Evolutionary conservation across 2,329 filamentous ascomycete genomes (phyloP).

Genomic region (Neurospora sp.): DNA sequence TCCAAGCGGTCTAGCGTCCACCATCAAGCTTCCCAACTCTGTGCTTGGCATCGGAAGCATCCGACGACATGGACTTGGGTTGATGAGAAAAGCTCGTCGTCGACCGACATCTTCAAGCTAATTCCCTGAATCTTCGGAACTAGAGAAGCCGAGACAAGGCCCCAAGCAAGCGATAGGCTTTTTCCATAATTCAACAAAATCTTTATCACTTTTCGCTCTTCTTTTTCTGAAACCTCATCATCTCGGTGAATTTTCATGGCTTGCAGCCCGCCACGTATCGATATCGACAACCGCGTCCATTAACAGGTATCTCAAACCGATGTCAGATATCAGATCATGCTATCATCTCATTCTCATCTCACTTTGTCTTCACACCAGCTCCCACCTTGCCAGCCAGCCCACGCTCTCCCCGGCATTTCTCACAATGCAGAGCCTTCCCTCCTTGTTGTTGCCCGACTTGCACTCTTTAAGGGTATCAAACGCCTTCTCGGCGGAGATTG

Average conservation of each 20-base stretch:
- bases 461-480: conserved; percentile 27
- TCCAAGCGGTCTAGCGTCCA: neutral
- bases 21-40: neutral
- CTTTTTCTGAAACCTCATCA: neutral
- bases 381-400: conserved; percentile 73
- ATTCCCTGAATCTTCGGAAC: neutral
- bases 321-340: neutral
- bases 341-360: neutral
- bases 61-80: neutral
- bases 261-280: neutral
- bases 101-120: neutral
- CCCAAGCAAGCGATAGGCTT: neutral
- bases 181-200: neutral
- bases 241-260: neutral
- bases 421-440: conserved; percentile 61
- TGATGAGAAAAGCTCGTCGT: neutral
- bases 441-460: conserved; percentile 11
- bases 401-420: conserved; percentile 69
- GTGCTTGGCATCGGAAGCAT: neutral
- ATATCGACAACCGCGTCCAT: neutral
- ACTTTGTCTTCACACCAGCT: conserved; percentile 30
- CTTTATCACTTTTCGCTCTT: neutral
- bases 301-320: neutral
- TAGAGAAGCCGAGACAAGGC: neutral
- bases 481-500: conserved; percentile 51